phyloP scores from a whole-genome alignment of 1,284 basidiomycete species.

The Moniliophthora roreri region DNA sequence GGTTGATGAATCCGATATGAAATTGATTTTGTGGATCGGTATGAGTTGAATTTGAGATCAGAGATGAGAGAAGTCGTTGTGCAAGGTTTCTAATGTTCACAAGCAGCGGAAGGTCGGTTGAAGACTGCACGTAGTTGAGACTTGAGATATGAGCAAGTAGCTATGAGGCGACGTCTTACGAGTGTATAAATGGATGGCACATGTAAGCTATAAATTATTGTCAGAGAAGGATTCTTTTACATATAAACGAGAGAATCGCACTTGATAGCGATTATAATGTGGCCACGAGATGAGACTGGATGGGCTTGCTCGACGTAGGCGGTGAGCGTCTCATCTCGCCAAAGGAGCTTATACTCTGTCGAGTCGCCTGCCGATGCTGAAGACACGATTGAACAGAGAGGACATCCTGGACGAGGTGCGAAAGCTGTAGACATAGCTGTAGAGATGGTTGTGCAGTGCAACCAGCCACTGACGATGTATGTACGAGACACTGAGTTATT shows the following conservation, averaged over 20 bases:
- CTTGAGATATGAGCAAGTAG: slow-evolving; percentile 2
- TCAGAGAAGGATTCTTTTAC: slow-evolving; percentile 10
- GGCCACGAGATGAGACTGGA: slow-evolving; percentile 68
- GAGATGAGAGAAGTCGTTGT: slow-evolving; percentile 50
- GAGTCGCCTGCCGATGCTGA: slow-evolving; percentile 41
- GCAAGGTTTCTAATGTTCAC: slow-evolving; percentile 60
- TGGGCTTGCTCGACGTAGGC: slow-evolving; percentile 66
- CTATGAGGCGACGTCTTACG: slow-evolving; percentile 37
- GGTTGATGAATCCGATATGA: slow-evolving; percentile 72
- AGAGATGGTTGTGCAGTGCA: slow-evolving; percentile 6
- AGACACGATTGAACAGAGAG: slow-evolving; percentile 73
- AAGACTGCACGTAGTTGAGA: slow-evolving; percentile 46
- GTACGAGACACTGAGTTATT: background rate
- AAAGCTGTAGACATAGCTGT: slow-evolving; percentile 43
- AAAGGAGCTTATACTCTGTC: slow-evolving; percentile 58
- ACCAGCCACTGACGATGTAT: background rate
- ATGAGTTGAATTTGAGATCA: slow-evolving; percentile 36
- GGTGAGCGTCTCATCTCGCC: slow-evolving; percentile 75
- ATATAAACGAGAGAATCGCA: slow-evolving; percentile 32
- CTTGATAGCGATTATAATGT: slow-evolving; percentile 76
- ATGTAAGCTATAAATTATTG: slow-evolving; percentile 52
- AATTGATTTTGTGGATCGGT: slow-evolving; percentile 36
- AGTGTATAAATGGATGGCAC: slow-evolving; percentile 74
- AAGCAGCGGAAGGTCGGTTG: slow-evolving; percentile 71
- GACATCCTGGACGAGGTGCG: slow-evolving; percentile 63